These are phyloP conservation scores for Dothidotthia symphoricarpi DNA, from an alignment of 2,329 filamentous ascomycete species.

Conservation along the genomic window DNA sequence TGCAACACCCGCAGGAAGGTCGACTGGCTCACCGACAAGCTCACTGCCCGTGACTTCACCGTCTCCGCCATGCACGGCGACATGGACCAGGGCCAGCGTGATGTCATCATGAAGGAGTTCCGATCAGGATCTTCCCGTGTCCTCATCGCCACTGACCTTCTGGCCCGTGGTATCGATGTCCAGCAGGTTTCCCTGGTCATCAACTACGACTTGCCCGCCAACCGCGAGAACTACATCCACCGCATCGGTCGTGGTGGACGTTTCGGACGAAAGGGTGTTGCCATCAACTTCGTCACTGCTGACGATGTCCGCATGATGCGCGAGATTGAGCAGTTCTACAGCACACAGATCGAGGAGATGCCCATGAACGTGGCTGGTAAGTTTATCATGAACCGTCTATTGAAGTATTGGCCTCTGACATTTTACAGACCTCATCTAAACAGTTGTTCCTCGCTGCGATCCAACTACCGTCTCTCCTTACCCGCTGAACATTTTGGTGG, in stretches of 20 bases:
- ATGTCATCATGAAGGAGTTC: conserved; percentile 99
- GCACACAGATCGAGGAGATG: conserved; percentile 99
- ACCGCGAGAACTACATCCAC: conserved; percentile 99
- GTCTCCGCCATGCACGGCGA: conserved; percentile 99
- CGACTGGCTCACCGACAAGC: conserved; percentile 99
- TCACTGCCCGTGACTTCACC: conserved; percentile 97
- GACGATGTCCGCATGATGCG: conserved; percentile 99
- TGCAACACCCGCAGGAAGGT: conserved; percentile 99
- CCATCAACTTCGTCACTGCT: conserved; percentile 99
- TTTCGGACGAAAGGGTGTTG: conserved; percentile 99
- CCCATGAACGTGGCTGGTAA: conserved; percentile 81
- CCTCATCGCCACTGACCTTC: conserved; percentile 93
- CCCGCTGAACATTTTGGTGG: conserved; percentile 25
- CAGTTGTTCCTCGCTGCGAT: conserved; percentile 24
- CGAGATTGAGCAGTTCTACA: conserved; percentile 99
- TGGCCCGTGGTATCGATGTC: conserved; percentile 99
- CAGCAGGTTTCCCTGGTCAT: conserved; percentile 99
- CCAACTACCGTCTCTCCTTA: conserved; percentile 26
- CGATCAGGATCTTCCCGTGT: conserved; percentile 97
- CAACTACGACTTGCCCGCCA: conserved; percentile 98
- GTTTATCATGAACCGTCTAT: conserved; percentile 23
- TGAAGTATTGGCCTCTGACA: conserved; percentile 11
- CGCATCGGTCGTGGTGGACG: conserved; percentile 98
- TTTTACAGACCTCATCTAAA: conserved; percentile 42
- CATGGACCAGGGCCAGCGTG: conserved; percentile 97